Evolutionary conservation across 495 filamentous ascomycete species (phyloP).

Genomic region (Aspergillus sclerotiicarbonarius): DNA sequence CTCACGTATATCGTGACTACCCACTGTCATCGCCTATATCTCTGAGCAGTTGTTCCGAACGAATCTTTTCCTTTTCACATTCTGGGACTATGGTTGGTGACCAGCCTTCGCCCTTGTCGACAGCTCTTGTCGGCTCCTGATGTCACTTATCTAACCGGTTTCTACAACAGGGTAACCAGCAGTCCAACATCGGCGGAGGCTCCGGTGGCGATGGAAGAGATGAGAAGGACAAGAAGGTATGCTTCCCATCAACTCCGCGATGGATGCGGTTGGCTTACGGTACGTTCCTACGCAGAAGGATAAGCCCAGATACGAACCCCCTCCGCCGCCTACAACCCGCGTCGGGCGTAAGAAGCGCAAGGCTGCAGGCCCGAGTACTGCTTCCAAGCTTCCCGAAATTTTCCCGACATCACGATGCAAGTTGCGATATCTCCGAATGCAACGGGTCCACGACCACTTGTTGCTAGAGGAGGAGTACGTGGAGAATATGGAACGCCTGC

Average conservation of each 20-base stretch:
- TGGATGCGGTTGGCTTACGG: slow-evolving; percentile 8
- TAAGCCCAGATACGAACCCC: slow-evolving; percentile 98
- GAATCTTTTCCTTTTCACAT: background rate
- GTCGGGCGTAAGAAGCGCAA: slow-evolving; percentile 98
- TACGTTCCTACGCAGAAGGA: slow-evolving; percentile 68
- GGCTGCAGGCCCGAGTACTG: slow-evolving; percentile 85
- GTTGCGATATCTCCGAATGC: slow-evolving; percentile 94
- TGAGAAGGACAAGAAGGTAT: slow-evolving; percentile 94
- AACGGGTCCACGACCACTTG: slow-evolving; percentile 95
- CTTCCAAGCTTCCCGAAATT: slow-evolving; percentile 89
- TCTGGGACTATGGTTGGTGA: slow-evolving; percentile 37
- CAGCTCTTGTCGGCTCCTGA: slow-evolving; percentile 4
- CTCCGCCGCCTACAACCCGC: slow-evolving; percentile 92
- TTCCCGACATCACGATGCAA: slow-evolving; percentile 97
- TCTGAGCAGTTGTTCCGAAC: too few relatives aligned
- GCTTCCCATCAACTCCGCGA: background rate
- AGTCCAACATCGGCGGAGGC: slow-evolving; percentile 77
- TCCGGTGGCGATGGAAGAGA: slow-evolving; percentile 73
- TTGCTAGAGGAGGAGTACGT: slow-evolving; percentile 98
- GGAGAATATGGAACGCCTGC: slow-evolving; percentile 93
- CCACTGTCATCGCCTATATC: background rate
- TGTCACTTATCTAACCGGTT: slow-evolving; percentile 24
- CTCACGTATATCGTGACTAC: background rate
- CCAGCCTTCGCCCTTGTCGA: slow-evolving; percentile 12
- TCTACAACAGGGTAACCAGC: slow-evolving; percentile 61